phyloP scores from a whole-genome alignment of 2,329 filamentous ascomycete species.

The Monilinia polystroma region DNA sequence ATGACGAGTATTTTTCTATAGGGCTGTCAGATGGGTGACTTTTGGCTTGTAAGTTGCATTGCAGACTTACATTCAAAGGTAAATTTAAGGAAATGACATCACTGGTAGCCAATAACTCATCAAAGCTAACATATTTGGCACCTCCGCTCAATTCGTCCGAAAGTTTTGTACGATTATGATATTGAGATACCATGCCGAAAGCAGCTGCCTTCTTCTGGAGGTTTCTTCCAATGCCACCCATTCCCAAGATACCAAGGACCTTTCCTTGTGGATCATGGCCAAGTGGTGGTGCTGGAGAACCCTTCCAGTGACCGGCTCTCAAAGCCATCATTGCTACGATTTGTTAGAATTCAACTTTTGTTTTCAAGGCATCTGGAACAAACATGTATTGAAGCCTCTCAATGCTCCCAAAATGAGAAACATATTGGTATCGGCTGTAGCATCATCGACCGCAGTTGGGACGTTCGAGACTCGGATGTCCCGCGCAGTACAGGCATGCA shows the following conservation, averaged over 20 bases:
- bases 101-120: slow-evolving; percentile 65
- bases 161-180: slow-evolving; percentile 69
- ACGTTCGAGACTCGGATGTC: slow-evolving; percentile 74
- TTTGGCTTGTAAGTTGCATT: slow-evolving; percentile 6
- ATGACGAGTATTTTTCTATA: slow-evolving; percentile 63
- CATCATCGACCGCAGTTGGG: slow-evolving; percentile 77
- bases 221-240: slow-evolving; percentile 82
- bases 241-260: slow-evolving; percentile 75
- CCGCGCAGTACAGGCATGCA: slow-evolving; percentile 66
- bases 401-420: slow-evolving; percentile 80
- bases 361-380: slow-evolving; percentile 10
- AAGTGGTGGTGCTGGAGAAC: slow-evolving; percentile 53
- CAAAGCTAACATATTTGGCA: slow-evolving; percentile 69
- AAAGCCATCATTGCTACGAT: slow-evolving; percentile 57
- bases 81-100: slow-evolving; percentile 80
- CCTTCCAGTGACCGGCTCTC: slow-evolving; percentile 67
- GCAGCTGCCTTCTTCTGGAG: slow-evolving; percentile 70
- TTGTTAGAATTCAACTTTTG: background rate
- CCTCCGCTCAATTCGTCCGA: slow-evolving; percentile 53
- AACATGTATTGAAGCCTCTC: slow-evolving; percentile 63
- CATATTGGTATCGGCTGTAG: slow-evolving; percentile 78
- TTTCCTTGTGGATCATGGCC: slow-evolving; percentile 81
- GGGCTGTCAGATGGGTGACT: background rate
- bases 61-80: slow-evolving; percentile 70
- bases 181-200: slow-evolving; percentile 74